Conservation (phyloP, 202 grass and related monocot species). For the Setaria viridis region DNA sequence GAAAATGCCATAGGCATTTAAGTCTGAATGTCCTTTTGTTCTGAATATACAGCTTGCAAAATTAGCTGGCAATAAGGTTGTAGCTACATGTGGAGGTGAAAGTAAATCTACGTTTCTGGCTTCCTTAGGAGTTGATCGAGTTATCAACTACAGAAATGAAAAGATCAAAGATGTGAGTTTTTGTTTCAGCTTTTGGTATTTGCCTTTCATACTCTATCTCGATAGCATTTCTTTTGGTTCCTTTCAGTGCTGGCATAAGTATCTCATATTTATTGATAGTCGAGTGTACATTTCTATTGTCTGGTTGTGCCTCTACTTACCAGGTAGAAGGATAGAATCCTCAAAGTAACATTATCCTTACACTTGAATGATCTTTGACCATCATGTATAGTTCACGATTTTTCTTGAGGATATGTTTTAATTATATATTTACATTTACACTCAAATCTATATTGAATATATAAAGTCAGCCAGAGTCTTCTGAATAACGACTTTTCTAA, state of each 20-base stretch:
- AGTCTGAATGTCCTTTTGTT: constrained; percentile 35
- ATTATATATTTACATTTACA: constrained; percentile 18
- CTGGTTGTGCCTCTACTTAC: not conserved
- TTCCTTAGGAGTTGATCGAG: constrained; percentile 88
- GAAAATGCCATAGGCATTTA: constrained; percentile 6
- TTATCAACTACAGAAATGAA: constrained; percentile 89
- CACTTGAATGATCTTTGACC: constrained; percentile 11
- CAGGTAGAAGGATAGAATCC: not conserved
- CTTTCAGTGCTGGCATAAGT: constrained; percentile 3
- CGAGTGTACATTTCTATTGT: not conserved
- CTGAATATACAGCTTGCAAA: constrained; percentile 81
- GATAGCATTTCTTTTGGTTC: not conserved
- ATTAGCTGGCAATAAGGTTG: constrained; percentile 91
- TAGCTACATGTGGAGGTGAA: constrained; percentile 93
- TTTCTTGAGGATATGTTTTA: constrained; percentile 33
- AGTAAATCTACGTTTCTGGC: constrained; percentile 77
- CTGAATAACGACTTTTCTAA: constrained; percentile 11
- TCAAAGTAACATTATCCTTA: not conserved
- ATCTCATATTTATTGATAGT: constrained; percentile 21
- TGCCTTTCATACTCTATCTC: constrained; percentile 23
- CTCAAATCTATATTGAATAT: not conserved
- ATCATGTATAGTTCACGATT: not conserved
- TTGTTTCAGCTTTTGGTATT: not conserved
- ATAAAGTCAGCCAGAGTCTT: not conserved
- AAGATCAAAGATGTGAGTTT: constrained; percentile 81